Evolutionary conservation across 441 rosid species (phyloP).

Genomic region (Biscutella laevigata): DNA sequence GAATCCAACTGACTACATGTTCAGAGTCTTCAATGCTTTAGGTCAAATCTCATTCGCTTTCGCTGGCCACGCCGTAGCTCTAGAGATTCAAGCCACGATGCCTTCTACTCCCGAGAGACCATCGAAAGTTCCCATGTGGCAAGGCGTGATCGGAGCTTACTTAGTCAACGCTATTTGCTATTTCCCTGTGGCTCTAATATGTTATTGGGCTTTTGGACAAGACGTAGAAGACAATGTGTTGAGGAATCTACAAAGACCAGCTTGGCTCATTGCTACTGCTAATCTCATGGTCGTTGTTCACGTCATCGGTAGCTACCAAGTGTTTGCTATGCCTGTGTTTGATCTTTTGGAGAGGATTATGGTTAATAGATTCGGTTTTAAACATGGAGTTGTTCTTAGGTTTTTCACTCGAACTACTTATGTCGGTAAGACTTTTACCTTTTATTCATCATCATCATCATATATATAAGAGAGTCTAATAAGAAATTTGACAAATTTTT

Average conservation of each 20-base stretch:
- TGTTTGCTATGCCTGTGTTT: constrained; percentile 89
- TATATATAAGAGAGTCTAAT: not conserved
- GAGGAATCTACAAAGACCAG: constrained; percentile 47
- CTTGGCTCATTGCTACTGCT: constrained; percentile 87
- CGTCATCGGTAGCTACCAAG: constrained; percentile 94
- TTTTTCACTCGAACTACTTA: constrained; percentile 62
- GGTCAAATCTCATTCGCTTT: constrained; percentile 86
- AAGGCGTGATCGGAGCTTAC: constrained; percentile 73
- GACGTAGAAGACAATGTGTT: constrained; percentile 79
- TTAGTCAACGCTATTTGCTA: constrained; percentile 83
- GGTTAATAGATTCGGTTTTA: constrained; percentile 43
- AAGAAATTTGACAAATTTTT: not conserved
- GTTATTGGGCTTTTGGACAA: constrained; percentile 89
- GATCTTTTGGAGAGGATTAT: constrained; percentile 55
- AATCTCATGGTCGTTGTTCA: constrained; percentile 88
- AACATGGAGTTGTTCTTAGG: constrained; percentile 50
- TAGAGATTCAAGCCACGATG: constrained; percentile 90
- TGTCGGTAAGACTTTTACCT: constrained; percentile 52
- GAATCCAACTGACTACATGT: constrained; percentile 44
- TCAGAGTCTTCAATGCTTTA: constrained; percentile 68
- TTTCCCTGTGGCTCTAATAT: constrained; percentile 77
- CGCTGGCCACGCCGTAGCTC: constrained; percentile 87
- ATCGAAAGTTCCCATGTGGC: constrained; percentile 82
- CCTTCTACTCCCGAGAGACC: constrained; percentile 83
- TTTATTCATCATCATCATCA: not conserved